These are phyloP conservation scores for Flaveria linearis DNA, from an alignment of 129 eudicot species.

Conservation along the genomic window DNA sequence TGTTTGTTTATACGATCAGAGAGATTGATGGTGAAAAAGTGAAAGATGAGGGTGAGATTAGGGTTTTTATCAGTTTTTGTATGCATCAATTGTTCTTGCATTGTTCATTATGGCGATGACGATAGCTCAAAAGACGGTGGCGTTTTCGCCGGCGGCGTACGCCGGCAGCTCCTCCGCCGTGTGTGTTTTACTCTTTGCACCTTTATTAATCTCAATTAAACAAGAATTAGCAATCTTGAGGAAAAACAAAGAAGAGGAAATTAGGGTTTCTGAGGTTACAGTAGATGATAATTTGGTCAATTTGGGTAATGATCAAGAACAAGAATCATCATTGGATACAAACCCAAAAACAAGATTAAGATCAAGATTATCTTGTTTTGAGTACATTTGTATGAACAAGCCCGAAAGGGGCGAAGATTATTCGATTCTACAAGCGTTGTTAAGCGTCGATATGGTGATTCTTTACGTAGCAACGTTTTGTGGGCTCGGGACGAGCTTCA, in stretches of 20 bases:
- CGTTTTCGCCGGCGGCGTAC: conserved; percentile 50
- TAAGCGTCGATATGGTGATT: conserved; percentile 65
- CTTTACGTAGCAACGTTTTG: conserved; percentile 65
- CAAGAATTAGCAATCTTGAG: conserved; percentile 52
- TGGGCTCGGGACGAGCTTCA: conserved; percentile 76
- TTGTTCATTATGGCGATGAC: conserved; percentile 69
- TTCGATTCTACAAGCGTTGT: conserved; percentile 69
- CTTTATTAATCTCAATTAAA: conserved; percentile 54
- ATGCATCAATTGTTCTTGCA: conserved; percentile 53
- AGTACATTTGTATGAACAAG: conserved; percentile 39
- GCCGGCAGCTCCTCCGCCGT: conserved; percentile 56
- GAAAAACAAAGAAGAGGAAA: conserved; percentile 24
- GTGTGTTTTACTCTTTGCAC: conserved; percentile 54
- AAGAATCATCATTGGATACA: neutral
- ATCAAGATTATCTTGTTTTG: conserved; percentile 21
- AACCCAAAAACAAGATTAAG: neutral
- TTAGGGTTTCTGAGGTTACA: conserved; percentile 24
- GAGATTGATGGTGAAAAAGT: conserved; percentile 30
- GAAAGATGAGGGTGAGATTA: conserved; percentile 39
- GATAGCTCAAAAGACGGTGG: conserved; percentile 47
- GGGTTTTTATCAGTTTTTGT: conserved; percentile 53
- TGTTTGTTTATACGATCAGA: conserved; percentile 59
- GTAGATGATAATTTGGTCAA: neutral
- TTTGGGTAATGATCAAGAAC: neutral
- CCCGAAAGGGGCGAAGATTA: conserved; percentile 85